A percentile compares a stretch with the other conserved stretches of the same genome.
These are phyloP conservation scores for Aspergillus taichungensis DNA, from an alignment of 495 filamentous ascomycete species.

Conservation along the genomic window DNA sequence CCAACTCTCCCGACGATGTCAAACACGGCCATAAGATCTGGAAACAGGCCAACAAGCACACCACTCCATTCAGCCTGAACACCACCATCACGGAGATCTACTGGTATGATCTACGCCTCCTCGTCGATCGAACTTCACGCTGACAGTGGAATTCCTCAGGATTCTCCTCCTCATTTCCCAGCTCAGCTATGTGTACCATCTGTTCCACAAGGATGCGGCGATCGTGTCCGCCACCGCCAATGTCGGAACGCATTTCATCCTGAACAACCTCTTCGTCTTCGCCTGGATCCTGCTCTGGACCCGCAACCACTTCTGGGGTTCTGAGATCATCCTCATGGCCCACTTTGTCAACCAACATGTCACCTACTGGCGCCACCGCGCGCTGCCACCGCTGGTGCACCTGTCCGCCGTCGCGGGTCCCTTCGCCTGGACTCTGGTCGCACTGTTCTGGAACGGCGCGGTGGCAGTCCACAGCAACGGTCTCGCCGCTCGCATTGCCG, in stretches of 20 bases:
- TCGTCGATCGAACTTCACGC: neutral
- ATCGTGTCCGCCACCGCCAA: constrained; percentile 60
- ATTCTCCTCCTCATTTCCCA: constrained; percentile 67
- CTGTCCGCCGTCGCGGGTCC: constrained; percentile 64
- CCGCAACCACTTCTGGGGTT: constrained; percentile 58
- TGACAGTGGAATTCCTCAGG: constrained; percentile 33
- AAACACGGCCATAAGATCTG: constrained; percentile 51
- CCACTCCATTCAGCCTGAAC: constrained; percentile 70
- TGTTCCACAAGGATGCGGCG: constrained; percentile 56
- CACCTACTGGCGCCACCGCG: constrained; percentile 70
- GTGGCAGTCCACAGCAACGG: constrained; percentile 55
- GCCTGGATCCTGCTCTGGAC: constrained; percentile 77
- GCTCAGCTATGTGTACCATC: constrained; percentile 61
- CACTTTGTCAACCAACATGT: constrained; percentile 71
- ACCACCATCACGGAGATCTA: constrained; percentile 62
- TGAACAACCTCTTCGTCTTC: constrained; percentile 73
- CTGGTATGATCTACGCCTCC: constrained; percentile 44
- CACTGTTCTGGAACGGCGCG: constrained; percentile 81
- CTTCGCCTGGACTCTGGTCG: constrained; percentile 74
- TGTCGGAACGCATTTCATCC: constrained; percentile 74
- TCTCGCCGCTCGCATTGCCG: constrained; percentile 62
- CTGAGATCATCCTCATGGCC: constrained; percentile 65
- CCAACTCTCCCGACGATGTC: constrained; percentile 52
- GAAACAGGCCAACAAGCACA: constrained; percentile 54
- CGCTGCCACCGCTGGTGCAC: constrained; percentile 62